phyloP scores from a whole-genome alignment of 805 yeast species.

The Barnettozyma salicaria region DNA sequence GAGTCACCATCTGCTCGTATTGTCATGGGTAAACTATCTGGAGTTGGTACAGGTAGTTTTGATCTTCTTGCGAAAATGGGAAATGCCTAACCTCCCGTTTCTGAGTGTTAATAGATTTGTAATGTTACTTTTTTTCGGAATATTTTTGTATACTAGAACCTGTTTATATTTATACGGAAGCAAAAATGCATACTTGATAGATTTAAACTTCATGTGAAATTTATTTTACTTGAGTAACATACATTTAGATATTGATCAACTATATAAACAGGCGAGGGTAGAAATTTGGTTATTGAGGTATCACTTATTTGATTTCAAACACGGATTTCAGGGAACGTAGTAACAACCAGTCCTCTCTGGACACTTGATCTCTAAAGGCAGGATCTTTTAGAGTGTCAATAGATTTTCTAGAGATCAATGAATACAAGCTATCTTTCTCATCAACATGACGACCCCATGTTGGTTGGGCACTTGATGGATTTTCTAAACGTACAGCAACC shows the following conservation, averaged over 20 bases:
- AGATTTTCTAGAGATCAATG: slow-evolving; percentile 83
- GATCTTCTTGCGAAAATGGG: slow-evolving; percentile 52
- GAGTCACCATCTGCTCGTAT: slow-evolving; percentile 91
- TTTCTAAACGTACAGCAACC: slow-evolving; percentile 96
- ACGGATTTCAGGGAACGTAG: slow-evolving; percentile 82
- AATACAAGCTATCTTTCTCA: slow-evolving; percentile 84
- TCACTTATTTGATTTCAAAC: slow-evolving; percentile 68
- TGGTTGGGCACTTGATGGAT: slow-evolving; percentile 89
- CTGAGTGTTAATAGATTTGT: not conserved
- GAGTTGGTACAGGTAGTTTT: slow-evolving; percentile 95
- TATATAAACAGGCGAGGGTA: slow-evolving; percentile 1
- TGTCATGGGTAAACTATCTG: slow-evolving; percentile 84
- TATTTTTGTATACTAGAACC: slow-evolving; percentile 4
- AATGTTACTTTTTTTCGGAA: slow-evolving; percentile 1
- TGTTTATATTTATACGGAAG: not conserved
- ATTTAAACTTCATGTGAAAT: not conserved
- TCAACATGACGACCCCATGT: slow-evolving; percentile 99
- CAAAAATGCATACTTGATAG: slow-evolving; percentile 4
- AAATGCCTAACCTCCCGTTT: slow-evolving; percentile 11
- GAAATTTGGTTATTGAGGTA: no score
- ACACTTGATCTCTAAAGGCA: slow-evolving; percentile 90
- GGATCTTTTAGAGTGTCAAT: slow-evolving; percentile 98
- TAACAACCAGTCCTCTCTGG: slow-evolving; percentile 93
- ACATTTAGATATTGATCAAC: not conserved
- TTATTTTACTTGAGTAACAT: not conserved